A percentile compares a stretch with the other conserved stretches of the same genome.
phyloP scores from a whole-genome alignment of 345 rosid genomes.

The thale cress (Arabidopsis thaliana) region DNA sequence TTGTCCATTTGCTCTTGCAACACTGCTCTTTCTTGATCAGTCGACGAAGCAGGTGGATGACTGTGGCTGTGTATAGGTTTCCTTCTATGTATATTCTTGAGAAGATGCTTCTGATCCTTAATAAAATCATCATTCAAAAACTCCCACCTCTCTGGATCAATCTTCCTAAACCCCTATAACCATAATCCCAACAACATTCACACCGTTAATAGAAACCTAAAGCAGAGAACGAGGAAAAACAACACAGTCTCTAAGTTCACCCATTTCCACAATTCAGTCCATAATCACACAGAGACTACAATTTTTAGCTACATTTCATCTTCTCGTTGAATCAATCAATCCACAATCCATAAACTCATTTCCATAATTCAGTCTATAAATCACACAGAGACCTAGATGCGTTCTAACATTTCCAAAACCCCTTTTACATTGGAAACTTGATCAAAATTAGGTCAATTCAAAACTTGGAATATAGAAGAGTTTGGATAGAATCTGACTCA shows the following conservation, averaged over 20 bases:
- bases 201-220: neutral
- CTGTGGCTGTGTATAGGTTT: constrained; percentile 96
- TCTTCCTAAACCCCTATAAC: constrained; percentile 88
- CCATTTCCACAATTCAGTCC: no score
- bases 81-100: constrained; percentile 83
- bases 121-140: constrained; percentile 87
- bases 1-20: constrained; percentile 73
- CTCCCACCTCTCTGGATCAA: constrained; percentile 93
- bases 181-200: constrained; percentile 10
- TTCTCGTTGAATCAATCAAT: neutral
- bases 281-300: no score
- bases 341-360: neutral
- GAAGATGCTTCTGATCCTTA: constrained; percentile 87
- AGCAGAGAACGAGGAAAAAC: neutral
- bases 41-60: constrained; percentile 56
- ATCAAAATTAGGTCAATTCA: constrained; percentile 31
- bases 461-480: neutral
- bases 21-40: constrained; percentile 75
- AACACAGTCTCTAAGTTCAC: neutral
- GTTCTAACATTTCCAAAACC: neutral
- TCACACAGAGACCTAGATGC: neutral
- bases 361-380: neutral
- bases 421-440: neutral
- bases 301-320: constrained; percentile 11
- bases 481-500: constrained; percentile 38